Conservation (phyloP, 1,139 yeast species). For the Blastobotrys illinoisensis region DNA sequence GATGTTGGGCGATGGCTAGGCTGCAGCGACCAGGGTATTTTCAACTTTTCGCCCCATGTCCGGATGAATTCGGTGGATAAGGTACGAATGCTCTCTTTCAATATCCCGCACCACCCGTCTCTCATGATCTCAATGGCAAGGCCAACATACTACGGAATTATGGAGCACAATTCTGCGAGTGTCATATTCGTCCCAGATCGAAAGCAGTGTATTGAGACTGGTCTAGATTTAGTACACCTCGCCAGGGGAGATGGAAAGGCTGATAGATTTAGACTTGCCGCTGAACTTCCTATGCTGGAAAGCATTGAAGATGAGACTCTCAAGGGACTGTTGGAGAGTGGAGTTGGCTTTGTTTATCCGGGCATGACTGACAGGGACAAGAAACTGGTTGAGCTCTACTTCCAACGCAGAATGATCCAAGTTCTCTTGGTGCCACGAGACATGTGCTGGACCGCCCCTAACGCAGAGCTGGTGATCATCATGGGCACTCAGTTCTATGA, state of each 20-base stretch:
- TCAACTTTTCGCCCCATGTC: slow-evolving; percentile 64
- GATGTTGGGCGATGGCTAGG: slow-evolving; percentile 90
- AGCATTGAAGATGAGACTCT: slow-evolving; percentile 47
- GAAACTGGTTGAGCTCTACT: slow-evolving; percentile 49
- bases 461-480: slow-evolving; percentile 51
- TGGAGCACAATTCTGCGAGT: slow-evolving; percentile 23
- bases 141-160: slow-evolving; percentile 40
- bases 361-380: slow-evolving; percentile 55
- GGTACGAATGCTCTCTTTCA: slow-evolving; percentile 52
- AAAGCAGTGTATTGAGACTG: slow-evolving; percentile 49
- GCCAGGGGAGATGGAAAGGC: slow-evolving; percentile 36
- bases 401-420: slow-evolving; percentile 44
- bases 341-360: slow-evolving; percentile 64
- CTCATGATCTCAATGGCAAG: slow-evolving; percentile 47
- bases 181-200: slow-evolving; percentile 56
- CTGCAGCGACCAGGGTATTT: slow-evolving; percentile 50
- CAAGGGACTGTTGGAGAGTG: slow-evolving; percentile 44
- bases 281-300: slow-evolving; percentile 37
- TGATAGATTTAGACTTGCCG: slow-evolving; percentile 33
- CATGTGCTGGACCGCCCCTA: slow-evolving; percentile 45
- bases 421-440: slow-evolving; percentile 57
- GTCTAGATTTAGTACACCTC: slow-evolving; percentile 41
- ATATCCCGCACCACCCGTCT: slow-evolving; percentile 45
- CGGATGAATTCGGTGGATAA: slow-evolving; percentile 48
- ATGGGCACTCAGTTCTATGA: slow-evolving; percentile 71